Evolutionary conservation across 2,329 filamentous ascomycete genomes (phyloP), one percentile per base, ranked within the genome.

Genomic region (Pyrenophora tritici-repentis): DNA sequence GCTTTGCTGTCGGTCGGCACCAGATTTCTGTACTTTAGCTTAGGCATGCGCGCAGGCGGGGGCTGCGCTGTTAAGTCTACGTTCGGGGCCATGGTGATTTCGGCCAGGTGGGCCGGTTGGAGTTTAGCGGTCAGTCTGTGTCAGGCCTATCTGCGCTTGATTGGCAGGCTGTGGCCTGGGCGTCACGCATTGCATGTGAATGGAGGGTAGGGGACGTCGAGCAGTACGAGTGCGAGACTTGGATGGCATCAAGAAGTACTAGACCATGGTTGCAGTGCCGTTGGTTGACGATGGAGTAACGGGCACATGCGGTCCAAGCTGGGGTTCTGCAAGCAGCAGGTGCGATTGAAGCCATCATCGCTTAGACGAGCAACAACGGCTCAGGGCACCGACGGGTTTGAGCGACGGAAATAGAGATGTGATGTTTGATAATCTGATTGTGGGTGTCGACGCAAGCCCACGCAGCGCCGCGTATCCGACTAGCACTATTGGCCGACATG

Each of bases 21-120:
- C 32, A 59, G 63, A 45, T 67, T 72, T 54, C 68, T 67, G 55
- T 71, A 72, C 36, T 64, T 65, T 50, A 73, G 60, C 53, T 66
- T 72, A 39, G 70, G 70, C 22, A 73, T 67, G 49, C 70, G 67
- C 34, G 59, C 56, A 46, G 56, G 62, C 48, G 59, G 57, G 55
- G 62, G 42, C 42, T 62, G 63, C 37, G 62, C 55, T 62, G 62
- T 63, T 56, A 64, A 50, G 50, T 66, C 61, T 59, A 61, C 53
- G 48, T 46, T 56, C 47, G 59, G 61, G 47, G 65, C 65, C 68
- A 71, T 44, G 53, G 61, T 59, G 65, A 64, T 66, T 61, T 63
- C 58, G 59, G 55, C 53, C 52, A 41, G 54, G 52, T 55, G 50
- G 53, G 50, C 54, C 6, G 44, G 16, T 59, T 62, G 42, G 32